Evolutionary conservation across 176 grass and related monocot species (phyloP).

Genomic region (Hyparrhenia diplandra): DNA sequence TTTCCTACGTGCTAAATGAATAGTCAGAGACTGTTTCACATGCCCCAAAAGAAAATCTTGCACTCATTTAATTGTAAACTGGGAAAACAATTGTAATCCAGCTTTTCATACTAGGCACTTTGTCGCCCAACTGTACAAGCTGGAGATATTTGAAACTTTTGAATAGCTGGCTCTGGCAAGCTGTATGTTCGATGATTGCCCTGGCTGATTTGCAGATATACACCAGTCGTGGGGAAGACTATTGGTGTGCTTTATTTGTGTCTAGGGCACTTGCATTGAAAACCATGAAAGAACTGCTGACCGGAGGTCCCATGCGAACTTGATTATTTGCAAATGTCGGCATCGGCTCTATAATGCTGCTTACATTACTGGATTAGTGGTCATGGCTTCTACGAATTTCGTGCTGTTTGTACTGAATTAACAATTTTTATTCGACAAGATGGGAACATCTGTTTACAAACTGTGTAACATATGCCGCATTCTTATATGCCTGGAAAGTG

Average conservation of each 20-base stretch:
- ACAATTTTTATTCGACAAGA: neutral
- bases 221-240: conserved; percentile 20
- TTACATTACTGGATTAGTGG: neutral
- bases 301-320: neutral
- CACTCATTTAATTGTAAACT: neutral
- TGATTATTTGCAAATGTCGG: neutral
- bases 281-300: conserved; percentile 3
- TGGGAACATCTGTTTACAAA: neutral
- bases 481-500: too few species aligned
- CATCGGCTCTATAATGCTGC: too few species aligned
- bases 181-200: neutral
- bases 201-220: conserved; percentile 4
- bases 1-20: neutral
- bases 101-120: neutral
- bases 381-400: neutral
- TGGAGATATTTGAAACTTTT: neutral
- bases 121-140: conserved; percentile 16
- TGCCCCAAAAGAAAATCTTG: neutral
- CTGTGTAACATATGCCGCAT: too few species aligned
- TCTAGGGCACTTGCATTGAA: neutral
- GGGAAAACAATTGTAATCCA: neutral
- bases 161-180: conserved; percentile 7
- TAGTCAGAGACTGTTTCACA: conserved; percentile 1
- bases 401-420: neutral
- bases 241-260: neutral